Evolutionary conservation across 2,329 filamentous ascomycete genomes (phyloP).

Genomic region (Cylindrodendrum hubeiense): DNA sequence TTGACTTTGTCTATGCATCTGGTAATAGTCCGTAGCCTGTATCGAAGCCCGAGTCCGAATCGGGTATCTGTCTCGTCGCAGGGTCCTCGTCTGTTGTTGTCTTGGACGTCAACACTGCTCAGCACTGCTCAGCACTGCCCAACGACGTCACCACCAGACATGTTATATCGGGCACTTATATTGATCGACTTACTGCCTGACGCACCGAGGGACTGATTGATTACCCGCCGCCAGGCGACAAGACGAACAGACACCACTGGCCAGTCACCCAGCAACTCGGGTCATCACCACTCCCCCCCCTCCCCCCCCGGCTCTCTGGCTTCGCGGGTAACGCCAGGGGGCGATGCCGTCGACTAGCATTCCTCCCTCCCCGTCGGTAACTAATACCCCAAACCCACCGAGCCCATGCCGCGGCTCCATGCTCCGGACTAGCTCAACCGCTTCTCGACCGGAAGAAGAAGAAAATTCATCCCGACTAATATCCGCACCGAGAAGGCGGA

Average conservation of each 20-base stretch:
- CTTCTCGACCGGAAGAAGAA: too few relatives aligned
- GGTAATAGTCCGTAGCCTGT: background rate
- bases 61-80: slow-evolving; percentile 9
- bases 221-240: too few relatives aligned
- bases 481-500: background rate
- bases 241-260: too few relatives aligned
- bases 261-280: slow-evolving; percentile 24
- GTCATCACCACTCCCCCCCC: background rate
- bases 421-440: background rate
- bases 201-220: background rate
- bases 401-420: slow-evolving; percentile 1
- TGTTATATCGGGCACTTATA: background rate
- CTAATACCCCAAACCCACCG: background rate
- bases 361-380: slow-evolving; percentile 13
- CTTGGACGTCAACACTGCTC: background rate
- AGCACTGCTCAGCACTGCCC: too few relatives aligned
- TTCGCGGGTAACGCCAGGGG: slow-evolving; percentile 17
- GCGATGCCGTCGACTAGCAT: slow-evolving; percentile 18
- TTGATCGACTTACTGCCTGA: background rate
- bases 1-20: background rate
- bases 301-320: slow-evolving; percentile 6
- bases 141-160: background rate
- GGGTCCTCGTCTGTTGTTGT: slow-evolving; percentile 8
- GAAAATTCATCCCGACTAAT: background rate
- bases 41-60: background rate